phyloP scores from a whole-genome alignment of 805 yeast genomes.

The Ogataea ganodermae region DNA sequence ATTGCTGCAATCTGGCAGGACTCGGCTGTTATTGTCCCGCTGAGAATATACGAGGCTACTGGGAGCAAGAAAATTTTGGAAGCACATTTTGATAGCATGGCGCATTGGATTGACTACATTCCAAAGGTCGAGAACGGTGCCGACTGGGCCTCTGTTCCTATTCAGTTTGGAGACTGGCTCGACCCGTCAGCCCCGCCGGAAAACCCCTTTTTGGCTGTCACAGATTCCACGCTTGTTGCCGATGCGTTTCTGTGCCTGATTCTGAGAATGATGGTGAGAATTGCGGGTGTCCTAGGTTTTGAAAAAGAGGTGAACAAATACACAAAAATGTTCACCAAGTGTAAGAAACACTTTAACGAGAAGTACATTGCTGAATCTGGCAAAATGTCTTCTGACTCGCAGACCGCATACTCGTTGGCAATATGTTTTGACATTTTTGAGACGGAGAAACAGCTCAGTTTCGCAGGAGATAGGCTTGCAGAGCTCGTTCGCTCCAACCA shows the following conservation, averaged over 20 bases:
- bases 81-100: slow-evolving; percentile 17
- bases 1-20: slow-evolving; percentile 28
- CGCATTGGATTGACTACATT: slow-evolving; percentile 18
- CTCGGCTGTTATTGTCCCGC: slow-evolving; percentile 28
- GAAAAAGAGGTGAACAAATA: slow-evolving; percentile 15
- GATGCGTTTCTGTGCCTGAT: slow-evolving; percentile 26
- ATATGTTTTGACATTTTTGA: slow-evolving; percentile 21
- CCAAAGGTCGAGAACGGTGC: slow-evolving; percentile 19
- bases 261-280: slow-evolving; percentile 12
- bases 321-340: slow-evolving; percentile 9
- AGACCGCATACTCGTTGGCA: slow-evolving; percentile 29
- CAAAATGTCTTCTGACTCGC: slow-evolving; percentile 23
- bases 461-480: slow-evolving; percentile 24
- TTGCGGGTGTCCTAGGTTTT: slow-evolving; percentile 13
- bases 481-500: slow-evolving; percentile 9
- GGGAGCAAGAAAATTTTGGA: slow-evolving; percentile 12
- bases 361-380: slow-evolving; percentile 25
- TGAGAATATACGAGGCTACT: slow-evolving; percentile 14
- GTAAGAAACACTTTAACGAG: slow-evolving; percentile 19
- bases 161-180: slow-evolving; percentile 34
- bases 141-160: slow-evolving; percentile 16
- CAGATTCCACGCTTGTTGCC: slow-evolving; percentile 27
- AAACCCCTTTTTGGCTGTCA: slow-evolving; percentile 25
- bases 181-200: slow-evolving; percentile 33
- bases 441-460: slow-evolving; percentile 11